Percentiles rank a stretch among this genome's conserved stretches.
These are phyloP conservation scores for Jaltomata sinuosa DNA, from an alignment of 257 asterid genomes.

Conservation along the genomic window DNA sequence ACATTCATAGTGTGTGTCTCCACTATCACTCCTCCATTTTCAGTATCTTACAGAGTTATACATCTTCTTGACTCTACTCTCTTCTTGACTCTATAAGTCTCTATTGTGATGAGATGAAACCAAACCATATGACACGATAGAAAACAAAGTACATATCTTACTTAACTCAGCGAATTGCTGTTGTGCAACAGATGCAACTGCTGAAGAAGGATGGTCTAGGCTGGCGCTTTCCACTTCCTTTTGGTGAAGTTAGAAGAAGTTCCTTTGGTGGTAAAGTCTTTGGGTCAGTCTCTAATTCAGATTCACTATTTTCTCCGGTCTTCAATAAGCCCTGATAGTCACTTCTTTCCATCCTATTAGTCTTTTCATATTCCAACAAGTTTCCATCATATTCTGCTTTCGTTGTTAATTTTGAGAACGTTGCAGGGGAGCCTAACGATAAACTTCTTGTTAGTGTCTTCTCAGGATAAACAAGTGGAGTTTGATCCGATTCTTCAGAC, in stretches of 20 bases:
- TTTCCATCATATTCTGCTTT: conserved; percentile 6
- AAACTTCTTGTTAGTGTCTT: conserved; percentile 40
- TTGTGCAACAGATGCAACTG: conserved; percentile 62
- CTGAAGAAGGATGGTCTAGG: conserved; percentile 48
- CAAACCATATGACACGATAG: neutral
- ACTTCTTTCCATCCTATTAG: conserved; percentile 48
- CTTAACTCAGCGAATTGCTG: conserved; percentile 18
- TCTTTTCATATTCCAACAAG: conserved; percentile 33
- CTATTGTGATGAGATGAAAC: neutral
- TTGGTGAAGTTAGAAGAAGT: conserved; percentile 6
- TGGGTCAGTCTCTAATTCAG: neutral
- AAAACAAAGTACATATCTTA: conserved; percentile 1
- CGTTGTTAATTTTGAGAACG: conserved; percentile 10
- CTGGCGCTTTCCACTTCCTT: conserved; percentile 25
- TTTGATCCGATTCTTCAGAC: conserved; percentile 49
- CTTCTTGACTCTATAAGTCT: too few relatives aligned
- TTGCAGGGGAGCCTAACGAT: conserved; percentile 18
- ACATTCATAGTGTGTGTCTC: neutral
- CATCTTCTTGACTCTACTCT: too few relatives aligned
- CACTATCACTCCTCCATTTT: neutral
- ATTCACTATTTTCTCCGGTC: conserved; percentile 5
- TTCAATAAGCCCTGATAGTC: conserved; percentile 3
- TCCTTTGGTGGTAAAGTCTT: conserved; percentile 14
- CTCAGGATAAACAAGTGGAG: conserved; percentile 49
- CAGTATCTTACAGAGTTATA: neutral